Evolutionary conservation across 176 grass and related monocot species (phyloP).

Genomic region (Hyparrhenia diplandra): DNA sequence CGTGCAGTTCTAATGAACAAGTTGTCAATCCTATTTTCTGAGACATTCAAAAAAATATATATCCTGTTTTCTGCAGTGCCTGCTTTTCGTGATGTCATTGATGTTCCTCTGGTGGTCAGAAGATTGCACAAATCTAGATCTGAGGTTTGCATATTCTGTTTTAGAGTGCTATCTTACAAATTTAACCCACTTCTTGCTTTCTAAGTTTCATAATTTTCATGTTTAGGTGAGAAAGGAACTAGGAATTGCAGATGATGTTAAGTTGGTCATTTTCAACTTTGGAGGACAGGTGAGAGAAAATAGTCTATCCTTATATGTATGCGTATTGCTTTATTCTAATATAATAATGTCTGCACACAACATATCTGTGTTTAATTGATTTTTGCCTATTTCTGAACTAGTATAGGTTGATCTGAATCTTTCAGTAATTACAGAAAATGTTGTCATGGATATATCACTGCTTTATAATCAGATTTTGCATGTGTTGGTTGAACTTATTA

Average conservation of each 20-base stretch:
- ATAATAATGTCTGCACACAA: neutral
- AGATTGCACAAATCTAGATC: slow-evolving; percentile 76
- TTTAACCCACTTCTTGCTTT: neutral
- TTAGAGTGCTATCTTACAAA: neutral
- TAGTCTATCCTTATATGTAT: neutral
- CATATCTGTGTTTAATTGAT: neutral
- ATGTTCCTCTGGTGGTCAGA: slow-evolving; percentile 92
- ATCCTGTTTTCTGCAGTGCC: slow-evolving; percentile 88
- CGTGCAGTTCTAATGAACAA: slow-evolving; percentile 4
- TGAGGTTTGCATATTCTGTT: slow-evolving; percentile 46
- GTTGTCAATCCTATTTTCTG: slow-evolving; percentile 28
- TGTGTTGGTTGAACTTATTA: neutral
- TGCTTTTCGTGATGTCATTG: slow-evolving; percentile 89
- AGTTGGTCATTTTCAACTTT: slow-evolving; percentile 98
- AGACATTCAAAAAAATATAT: too few species aligned
- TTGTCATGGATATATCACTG: neutral
- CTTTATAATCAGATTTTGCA: neutral
- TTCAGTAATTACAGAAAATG: neutral
- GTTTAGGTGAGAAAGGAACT: slow-evolving; percentile 82
- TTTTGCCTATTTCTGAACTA: neutral
- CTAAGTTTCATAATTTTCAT: slow-evolving; percentile 20
- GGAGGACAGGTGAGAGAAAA: slow-evolving; percentile 71
- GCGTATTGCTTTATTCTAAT: neutral
- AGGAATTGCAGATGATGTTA: slow-evolving; percentile 79
- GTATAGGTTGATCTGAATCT: neutral